Evolutionary conservation across 306 rosid genomes (phyloP), one percentile per base, ranked within the genome.

Genomic region (Prunus dulcis): DNA sequence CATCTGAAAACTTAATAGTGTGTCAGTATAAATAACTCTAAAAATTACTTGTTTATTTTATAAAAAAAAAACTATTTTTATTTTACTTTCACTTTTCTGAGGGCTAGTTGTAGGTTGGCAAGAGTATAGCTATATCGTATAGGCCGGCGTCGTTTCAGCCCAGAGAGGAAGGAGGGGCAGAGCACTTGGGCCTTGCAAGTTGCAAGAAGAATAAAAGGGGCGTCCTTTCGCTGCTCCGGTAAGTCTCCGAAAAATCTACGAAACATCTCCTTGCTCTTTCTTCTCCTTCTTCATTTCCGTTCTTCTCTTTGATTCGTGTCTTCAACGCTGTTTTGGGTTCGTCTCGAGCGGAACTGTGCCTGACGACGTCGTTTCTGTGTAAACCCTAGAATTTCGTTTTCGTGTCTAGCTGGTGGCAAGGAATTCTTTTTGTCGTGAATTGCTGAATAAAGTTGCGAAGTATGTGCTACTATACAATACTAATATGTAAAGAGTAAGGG

Each of bases 331-430:
- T 30, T 63, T 63, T 14, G 50, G 69, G 5, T n/a, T 64, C 69
- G 62, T 56, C 25, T 9, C 62, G 28, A 6, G 27, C 62, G 50
- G 19, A 19, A 5, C 64, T 12, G 64, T 25, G 65, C 34, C 34
- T 61, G 65, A 22, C 15, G 38, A 61, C 65, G 34, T 56, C 7
- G 14, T 25, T 6, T 28, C 64, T 62, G n/a, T 32, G 4, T 10
- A n/a, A 66, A 66, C 71, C 71, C 71, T 66, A 66, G 71, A 66
- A 66, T 66, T 66, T 66, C 15, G 19, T 20, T 60, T 22, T 25
- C 14, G 34, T 15, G 57, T 17, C 9, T 52, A 52, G 3, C n/a
- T 56, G 27, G 28, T 64, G 47, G 46, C 19, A 64, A 64, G 10
- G 22, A 64, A 64, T 12, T 12, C 8, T 28, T 27, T 28, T 62